A percentile compares a stretch with the other conserved stretches of the same genome.
phyloP scores from a whole-genome alignment of 2,329 filamentous ascomycete species.

The Fusarium sp. region DNA sequence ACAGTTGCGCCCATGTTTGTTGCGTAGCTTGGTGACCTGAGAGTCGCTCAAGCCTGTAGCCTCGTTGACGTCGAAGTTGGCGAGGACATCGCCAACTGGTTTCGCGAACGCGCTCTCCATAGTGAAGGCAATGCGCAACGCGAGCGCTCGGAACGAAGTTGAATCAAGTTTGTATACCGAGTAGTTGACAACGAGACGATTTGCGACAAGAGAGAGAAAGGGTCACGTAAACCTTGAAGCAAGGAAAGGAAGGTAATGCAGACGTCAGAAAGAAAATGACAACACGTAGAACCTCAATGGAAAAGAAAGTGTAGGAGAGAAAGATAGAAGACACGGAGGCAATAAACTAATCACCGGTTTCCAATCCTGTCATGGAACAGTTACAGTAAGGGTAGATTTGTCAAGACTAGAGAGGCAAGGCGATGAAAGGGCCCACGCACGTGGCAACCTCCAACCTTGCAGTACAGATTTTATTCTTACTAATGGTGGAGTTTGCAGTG shows the following conservation, averaged over 20 bases:
- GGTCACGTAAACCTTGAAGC: constrained; percentile 8
- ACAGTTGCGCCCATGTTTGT: constrained; percentile 76
- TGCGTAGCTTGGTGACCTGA: constrained; percentile 67
- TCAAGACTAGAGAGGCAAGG: constrained; percentile 45
- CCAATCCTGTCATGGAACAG: constrained; percentile 46
- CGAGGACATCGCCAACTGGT: constrained; percentile 68
- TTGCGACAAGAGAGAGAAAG: constrained; percentile 31
- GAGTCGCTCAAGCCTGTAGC: constrained; percentile 66
- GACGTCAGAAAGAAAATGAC: constrained; percentile 16
- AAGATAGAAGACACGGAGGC: constrained; percentile 29
- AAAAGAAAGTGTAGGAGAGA: constrained; percentile 29
- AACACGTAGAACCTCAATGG: constrained; percentile 14
- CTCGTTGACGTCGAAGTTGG: constrained; percentile 67
- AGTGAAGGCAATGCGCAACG: constrained; percentile 41
- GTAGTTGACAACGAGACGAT: constrained; percentile 1
- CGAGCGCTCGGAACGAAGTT: constrained; percentile 31
- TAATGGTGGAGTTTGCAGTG: neutral
- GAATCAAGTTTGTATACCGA: constrained; percentile 21
- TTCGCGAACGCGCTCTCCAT: constrained; percentile 75
- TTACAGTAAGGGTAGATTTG: constrained; percentile 40
- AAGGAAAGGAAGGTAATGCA: constrained; percentile 17
- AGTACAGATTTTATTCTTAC: constrained; percentile 1
- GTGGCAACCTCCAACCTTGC: constrained; percentile 46
- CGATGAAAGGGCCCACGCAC: constrained; percentile 48
- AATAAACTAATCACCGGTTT: constrained; percentile 36